Evolutionary conservation across 495 filamentous ascomycete genomes (phyloP).

Genomic region (Lasiosphaeria miniovina): DNA sequence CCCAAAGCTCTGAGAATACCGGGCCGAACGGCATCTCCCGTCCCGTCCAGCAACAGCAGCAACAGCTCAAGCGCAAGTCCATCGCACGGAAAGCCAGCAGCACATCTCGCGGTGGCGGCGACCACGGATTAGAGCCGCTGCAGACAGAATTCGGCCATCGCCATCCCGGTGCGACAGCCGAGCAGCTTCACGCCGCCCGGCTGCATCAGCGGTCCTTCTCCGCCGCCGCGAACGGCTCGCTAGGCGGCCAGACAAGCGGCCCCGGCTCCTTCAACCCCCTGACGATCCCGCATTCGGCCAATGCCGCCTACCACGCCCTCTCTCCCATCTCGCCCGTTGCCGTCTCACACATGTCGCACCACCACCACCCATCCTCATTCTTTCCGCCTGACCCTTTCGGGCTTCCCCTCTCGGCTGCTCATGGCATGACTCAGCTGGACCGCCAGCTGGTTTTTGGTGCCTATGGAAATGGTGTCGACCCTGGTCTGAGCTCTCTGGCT

Average conservation of each 20-base stretch:
- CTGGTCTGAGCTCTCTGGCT: conserved; percentile 15
- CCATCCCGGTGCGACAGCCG: conserved; percentile 26
- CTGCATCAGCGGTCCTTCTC: conserved; percentile 41
- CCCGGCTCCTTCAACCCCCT: conserved; percentile 39
- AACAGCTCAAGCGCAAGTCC: conserved; percentile 43
- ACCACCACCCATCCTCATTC: conserved; percentile 36
- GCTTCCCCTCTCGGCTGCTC: conserved; percentile 31
- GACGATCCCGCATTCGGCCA: conserved; percentile 35
- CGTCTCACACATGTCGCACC: conserved; percentile 34
- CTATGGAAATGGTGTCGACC: conserved; percentile 50
- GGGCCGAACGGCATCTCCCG: conserved; percentile 28
- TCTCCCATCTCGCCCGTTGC: conserved; percentile 46
- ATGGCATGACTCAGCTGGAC: conserved; percentile 61
- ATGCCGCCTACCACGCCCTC: conserved; percentile 41
- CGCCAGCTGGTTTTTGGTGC: conserved; percentile 76
- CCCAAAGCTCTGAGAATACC: conserved; percentile 43
- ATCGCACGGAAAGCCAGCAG: conserved; percentile 41
- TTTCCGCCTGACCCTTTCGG: conserved; percentile 47
- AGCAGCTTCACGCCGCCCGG: conserved; percentile 34
- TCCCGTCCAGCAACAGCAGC: conserved; percentile 23
- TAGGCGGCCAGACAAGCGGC: conserved; percentile 38
- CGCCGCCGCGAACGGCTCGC: conserved; percentile 12
- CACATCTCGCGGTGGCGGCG: conserved; percentile 33
- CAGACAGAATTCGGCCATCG: conserved; percentile 39
- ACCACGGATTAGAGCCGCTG: conserved; percentile 40